These are phyloP conservation scores for Cyamopsis tetragonoloba DNA, from an alignment of 306 rosid genomes.

Conservation along the genomic window DNA sequence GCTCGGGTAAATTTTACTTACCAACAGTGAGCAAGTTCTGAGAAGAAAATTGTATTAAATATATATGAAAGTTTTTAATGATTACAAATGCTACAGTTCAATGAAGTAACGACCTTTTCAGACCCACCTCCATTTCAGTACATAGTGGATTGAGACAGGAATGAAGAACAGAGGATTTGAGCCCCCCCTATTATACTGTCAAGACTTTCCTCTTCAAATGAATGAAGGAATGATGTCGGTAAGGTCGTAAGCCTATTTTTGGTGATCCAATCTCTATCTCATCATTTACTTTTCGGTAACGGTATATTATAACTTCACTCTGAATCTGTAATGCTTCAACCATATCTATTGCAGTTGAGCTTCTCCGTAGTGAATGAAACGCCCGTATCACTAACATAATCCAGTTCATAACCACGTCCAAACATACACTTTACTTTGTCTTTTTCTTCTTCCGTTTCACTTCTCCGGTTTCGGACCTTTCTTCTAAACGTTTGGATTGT, in stretches of 20 bases:
- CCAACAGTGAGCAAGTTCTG: background rate
- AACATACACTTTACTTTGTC: conserved; percentile 20
- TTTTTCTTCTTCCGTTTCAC: conserved; percentile 51
- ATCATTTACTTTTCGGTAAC: conserved; percentile 11
- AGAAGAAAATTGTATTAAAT: background rate
- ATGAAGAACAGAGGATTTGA: too few relatives aligned
- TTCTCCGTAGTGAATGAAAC: background rate
- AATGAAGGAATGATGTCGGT: background rate
- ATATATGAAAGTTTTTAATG: background rate
- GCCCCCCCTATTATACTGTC: too few relatives aligned
- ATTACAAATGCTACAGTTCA: background rate
- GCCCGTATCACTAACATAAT: conserved; percentile 17
- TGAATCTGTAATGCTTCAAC: conserved; percentile 12
- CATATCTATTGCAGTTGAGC: background rate
- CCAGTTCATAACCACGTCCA: conserved; percentile 9
- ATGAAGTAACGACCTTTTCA: background rate
- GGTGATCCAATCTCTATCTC: conserved; percentile 3
- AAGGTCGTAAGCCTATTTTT: background rate
- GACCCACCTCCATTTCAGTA: background rate
- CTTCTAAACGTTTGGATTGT: conserved; percentile 64
- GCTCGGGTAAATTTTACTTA: background rate
- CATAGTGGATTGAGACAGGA: too few relatives aligned
- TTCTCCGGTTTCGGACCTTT: conserved; percentile 49
- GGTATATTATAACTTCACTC: background rate
- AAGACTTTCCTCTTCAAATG: conserved; percentile 20